Percentiles rank a stretch among this genome's conserved stretches.
These are phyloP conservation scores for Entomophthora muscae DNA, from an alignment of 371 early-diverging fungal species.

Conservation along the genomic window DNA sequence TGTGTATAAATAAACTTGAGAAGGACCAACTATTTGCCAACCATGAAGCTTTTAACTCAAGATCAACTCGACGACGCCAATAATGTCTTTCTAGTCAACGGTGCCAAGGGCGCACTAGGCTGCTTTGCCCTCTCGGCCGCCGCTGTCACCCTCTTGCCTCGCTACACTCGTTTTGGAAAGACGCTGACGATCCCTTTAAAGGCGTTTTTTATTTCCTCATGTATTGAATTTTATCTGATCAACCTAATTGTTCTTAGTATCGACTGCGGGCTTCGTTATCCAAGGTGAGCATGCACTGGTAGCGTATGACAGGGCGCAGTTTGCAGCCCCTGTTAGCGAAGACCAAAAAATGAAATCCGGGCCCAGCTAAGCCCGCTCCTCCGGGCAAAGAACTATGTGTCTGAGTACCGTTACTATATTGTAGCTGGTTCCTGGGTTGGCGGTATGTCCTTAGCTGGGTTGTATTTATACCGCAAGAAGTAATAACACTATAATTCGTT, in stretches of 20 bases:
- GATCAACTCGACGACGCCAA: slow-evolving; percentile 7
- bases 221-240: not conserved
- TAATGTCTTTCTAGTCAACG: not conserved
- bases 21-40: no score
- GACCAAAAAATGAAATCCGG: not conserved
- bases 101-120: not conserved
- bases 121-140: not conserved
- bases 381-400: slow-evolving; percentile 2
- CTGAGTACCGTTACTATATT: slow-evolving; percentile 9
- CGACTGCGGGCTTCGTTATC: slow-evolving; percentile 10
- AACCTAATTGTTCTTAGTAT: slow-evolving; percentile 1
- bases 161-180: not conserved
- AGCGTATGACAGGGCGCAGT: slow-evolving; percentile 3
- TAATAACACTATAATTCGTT: not conserved
- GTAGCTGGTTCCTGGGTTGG: slow-evolving; percentile 31
- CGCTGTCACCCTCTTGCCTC: not conserved
- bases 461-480: slow-evolving; percentile 16
- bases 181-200: slow-evolving; percentile 10
- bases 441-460: slow-evolving; percentile 37
- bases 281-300: slow-evolving; percentile 10
- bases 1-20: no score
- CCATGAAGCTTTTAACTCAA: slow-evolving; percentile 8
- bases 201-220: slow-evolving; percentile 12
- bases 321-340: not conserved
- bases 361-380: not conserved